Base-by-base conservation (phyloP, 768 basidiomycete species). In the Trametes cubensis region DNA sequence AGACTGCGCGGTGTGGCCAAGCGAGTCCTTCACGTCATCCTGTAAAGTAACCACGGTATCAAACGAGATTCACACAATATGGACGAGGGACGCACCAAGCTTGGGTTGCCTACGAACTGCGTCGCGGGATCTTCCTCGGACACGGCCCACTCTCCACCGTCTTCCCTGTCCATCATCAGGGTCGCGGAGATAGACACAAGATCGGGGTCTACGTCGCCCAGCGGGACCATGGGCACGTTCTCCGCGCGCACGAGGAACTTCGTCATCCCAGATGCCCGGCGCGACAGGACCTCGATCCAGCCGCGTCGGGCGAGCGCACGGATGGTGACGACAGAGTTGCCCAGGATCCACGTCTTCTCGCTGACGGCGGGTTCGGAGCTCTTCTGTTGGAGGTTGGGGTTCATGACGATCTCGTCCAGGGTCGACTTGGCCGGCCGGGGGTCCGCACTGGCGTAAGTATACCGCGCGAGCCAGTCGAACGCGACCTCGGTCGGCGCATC, bases 391-490 rank as follows among this genome's bases (percentile, higher is more conserved):
- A 58, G 50, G 51, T 75, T 74, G 2, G 85, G 80, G 50, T 83
- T 85, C 83, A 89, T 87, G 53, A 96, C 81, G 55, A 95, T 85
- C 39, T 95, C 90, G 63, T 82, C 85, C 57, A 98, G 81, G 53
- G 88, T 80, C 0, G 92, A 93, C 34, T 80, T 82, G 1, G 94
- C 85, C 2, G 96, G 94, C 17, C 91, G 85, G 1, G 96, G 95
- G 71, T 97, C 95, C 17, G 94, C 94, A 69, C 90, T 94, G 15
- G 89, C 94, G 69, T 95, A 98, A 0, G 96, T 90, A 72, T 97
- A 97, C 18, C 97, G 83, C 11, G 94, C 90, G 18, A 99, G 81
- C 94, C 95, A 98, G 73, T 99, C 97, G 70, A 98, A 95, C 75
- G 94, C 96, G 39, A 98, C 96, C 71, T 98, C 94, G 0, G 95